Percentiles rank a stretch among this genome's conserved stretches.
Conservation (phyloP, 2,329 filamentous ascomycete genomes). For the Fusarium oligoseptatum region DNA sequence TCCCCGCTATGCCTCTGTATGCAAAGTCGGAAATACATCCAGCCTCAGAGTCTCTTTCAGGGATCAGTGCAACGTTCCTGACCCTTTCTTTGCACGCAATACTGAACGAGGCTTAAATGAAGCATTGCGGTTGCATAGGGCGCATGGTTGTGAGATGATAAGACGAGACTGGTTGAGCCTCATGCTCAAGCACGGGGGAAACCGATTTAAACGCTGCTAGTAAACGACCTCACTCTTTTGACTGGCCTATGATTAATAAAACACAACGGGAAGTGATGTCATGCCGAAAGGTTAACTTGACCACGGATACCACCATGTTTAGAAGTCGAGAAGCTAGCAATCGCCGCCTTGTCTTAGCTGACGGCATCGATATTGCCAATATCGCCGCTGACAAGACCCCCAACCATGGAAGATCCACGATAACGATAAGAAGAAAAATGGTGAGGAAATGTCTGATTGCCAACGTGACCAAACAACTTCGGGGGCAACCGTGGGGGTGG, state of each 20-base stretch:
- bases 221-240: not conserved
- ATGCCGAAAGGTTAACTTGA: not conserved
- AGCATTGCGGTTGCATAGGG: not conserved
- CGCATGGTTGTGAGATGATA: not conserved
- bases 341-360: not conserved
- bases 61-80: not conserved
- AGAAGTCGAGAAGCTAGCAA: not conserved
- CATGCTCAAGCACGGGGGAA: not conserved
- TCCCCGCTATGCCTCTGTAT: no score
- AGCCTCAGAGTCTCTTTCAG: not conserved
- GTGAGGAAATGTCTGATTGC: not conserved
- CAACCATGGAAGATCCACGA: not conserved
- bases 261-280: not conserved
- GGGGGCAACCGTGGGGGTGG: slow-evolving; percentile 3
- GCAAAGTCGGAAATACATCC: no score
- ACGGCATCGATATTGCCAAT: not conserved
- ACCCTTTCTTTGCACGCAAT: not conserved
- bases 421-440: not conserved
- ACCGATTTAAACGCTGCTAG: not conserved
- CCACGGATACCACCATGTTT: not conserved
- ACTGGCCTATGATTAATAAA: not conserved
- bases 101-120: not conserved
- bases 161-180: not conserved
- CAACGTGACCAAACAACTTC: not conserved
- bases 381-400: not conserved